Conservation (phyloP, 352 stramenopile genomes). For the Phytophthora parvispora region DNA sequence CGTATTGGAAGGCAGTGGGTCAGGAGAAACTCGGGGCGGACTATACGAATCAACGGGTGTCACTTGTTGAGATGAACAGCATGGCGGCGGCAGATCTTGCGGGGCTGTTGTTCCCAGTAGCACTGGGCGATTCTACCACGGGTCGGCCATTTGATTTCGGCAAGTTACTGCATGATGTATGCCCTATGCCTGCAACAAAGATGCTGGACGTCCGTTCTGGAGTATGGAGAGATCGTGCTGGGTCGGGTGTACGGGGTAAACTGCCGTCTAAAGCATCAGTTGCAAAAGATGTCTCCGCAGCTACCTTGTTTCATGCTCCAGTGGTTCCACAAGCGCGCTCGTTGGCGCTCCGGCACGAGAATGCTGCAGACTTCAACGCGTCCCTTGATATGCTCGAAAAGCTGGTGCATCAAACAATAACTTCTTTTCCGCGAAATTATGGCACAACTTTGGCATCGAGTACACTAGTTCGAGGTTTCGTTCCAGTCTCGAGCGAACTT, state of each 20-base stretch:
- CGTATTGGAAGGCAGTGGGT: slow-evolving; percentile 61
- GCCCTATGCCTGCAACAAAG: slow-evolving; percentile 62
- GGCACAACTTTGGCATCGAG: slow-evolving; percentile 28
- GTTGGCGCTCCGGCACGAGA: slow-evolving; percentile 19
- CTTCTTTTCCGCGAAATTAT: slow-evolving; percentile 29
- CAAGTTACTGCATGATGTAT: slow-evolving; percentile 68
- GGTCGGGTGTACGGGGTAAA: slow-evolving; percentile 11
- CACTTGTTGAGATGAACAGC: slow-evolving; percentile 71
- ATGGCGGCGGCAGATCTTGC: slow-evolving; percentile 68
- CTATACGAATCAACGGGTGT: slow-evolving; percentile 33
- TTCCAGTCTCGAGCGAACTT: slow-evolving; percentile 4
- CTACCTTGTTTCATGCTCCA: slow-evolving; percentile 35
- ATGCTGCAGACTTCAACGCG: slow-evolving; percentile 4
- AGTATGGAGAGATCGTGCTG: slow-evolving; percentile 27
- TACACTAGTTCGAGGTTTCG: slow-evolving; percentile 37
- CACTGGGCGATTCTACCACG: slow-evolving; percentile 3
- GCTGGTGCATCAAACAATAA: slow-evolving; percentile 31
- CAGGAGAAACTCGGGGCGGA: slow-evolving; percentile 2
- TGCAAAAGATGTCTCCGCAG: slow-evolving; percentile 9
- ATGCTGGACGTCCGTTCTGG: slow-evolving; percentile 77
- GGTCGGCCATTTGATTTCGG: slow-evolving; percentile 60
- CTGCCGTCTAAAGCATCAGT: slow-evolving; percentile 4
- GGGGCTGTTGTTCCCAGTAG: slow-evolving; percentile 63
- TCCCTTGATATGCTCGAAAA: slow-evolving; percentile 26
- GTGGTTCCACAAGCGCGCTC: slow-evolving; percentile 24